Conservation (phyloP, 164 flowering plant genomes). For the Vitis rotundifolia region DNA sequence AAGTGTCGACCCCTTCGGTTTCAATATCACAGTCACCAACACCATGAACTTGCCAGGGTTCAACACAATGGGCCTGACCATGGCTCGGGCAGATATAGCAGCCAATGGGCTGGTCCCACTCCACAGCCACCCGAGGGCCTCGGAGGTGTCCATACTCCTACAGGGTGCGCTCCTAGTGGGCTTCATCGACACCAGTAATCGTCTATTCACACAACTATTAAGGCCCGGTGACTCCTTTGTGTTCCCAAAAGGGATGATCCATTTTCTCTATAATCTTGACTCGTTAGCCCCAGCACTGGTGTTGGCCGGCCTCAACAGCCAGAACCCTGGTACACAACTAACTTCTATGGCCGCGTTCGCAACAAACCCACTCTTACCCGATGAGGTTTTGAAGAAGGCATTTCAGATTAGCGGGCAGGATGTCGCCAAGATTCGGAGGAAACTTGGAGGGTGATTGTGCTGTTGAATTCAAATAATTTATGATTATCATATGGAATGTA, state of each 20-base stretch:
- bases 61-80: slow-evolving; percentile 63
- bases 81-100: slow-evolving; percentile 60
- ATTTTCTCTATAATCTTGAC: slow-evolving; percentile 53
- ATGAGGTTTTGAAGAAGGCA: slow-evolving; percentile 43
- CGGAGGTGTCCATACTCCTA: slow-evolving; percentile 54
- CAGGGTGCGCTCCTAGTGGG: slow-evolving; percentile 53
- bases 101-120: slow-evolving; percentile 49
- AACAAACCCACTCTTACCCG: slow-evolving; percentile 38
- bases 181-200: slow-evolving; percentile 53
- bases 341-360: slow-evolving; percentile 40
- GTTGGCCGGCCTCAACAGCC: slow-evolving; percentile 64
- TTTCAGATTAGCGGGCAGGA: slow-evolving; percentile 48
- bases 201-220: slow-evolving; percentile 36
- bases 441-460: slow-evolving; percentile 46
- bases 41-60: slow-evolving; percentile 57
- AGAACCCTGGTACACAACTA: slow-evolving; percentile 58
- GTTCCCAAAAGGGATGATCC: slow-evolving; percentile 59
- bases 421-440: slow-evolving; percentile 38
- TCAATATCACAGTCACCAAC: slow-evolving; percentile 50
- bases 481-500: too few relatives aligned
- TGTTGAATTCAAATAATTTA: too few relatives aligned
- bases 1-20: slow-evolving; percentile 39
- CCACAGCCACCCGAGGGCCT: slow-evolving; percentile 78
- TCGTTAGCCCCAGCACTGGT: slow-evolving; percentile 33
- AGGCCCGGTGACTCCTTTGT: slow-evolving; percentile 61